These are phyloP conservation scores for Omphalotus olearius DNA, from an alignment of 1,284 basidiomycete species.

Conservation along the genomic window DNA sequence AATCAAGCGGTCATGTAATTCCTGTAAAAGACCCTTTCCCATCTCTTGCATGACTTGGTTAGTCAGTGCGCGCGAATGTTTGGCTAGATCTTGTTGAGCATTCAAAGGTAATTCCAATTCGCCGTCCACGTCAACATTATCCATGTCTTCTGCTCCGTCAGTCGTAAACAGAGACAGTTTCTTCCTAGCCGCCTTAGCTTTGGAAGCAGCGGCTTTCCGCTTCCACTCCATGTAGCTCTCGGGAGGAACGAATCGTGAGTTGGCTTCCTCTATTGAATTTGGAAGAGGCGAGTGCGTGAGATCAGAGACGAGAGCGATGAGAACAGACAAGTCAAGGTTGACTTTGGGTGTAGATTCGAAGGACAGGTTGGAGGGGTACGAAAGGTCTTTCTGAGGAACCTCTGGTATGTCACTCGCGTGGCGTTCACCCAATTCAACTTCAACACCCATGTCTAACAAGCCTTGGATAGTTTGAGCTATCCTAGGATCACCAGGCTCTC, in stretches of 20 bases:
- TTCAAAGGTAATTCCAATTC: conserved; percentile 11
- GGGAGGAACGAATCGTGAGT: conserved; percentile 56
- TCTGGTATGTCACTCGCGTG: conserved; percentile 22
- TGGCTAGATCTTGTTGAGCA: conserved; percentile 29
- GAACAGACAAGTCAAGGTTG: conserved; percentile 77
- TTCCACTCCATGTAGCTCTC: conserved; percentile 47
- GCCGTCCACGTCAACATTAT: conserved; percentile 12
- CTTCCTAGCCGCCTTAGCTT: conserved; percentile 17
- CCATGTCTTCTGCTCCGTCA: neutral
- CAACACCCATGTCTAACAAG: conserved; percentile 59
- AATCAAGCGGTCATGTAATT: conserved; percentile 47
- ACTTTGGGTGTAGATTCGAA: conserved; percentile 49
- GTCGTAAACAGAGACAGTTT: neutral
- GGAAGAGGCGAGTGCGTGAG: conserved; percentile 74
- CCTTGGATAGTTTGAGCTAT: conserved; percentile 55
- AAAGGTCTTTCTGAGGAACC: conserved; percentile 10
- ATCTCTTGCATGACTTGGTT: conserved; percentile 73
- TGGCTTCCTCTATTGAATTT: conserved; percentile 48
- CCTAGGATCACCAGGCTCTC: conserved; percentile 46
- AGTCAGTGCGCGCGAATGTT: conserved; percentile 60
- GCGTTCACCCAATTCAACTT: conserved; percentile 65
- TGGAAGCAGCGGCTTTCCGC: conserved; percentile 29
- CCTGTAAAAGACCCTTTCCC: conserved; percentile 58
- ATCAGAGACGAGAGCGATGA: conserved; percentile 82
- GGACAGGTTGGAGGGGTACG: conserved; percentile 17